Evolutionary conservation across 2,329 filamentous ascomycete genomes (phyloP).

Genomic region (Curvularia hawaiiensis): DNA sequence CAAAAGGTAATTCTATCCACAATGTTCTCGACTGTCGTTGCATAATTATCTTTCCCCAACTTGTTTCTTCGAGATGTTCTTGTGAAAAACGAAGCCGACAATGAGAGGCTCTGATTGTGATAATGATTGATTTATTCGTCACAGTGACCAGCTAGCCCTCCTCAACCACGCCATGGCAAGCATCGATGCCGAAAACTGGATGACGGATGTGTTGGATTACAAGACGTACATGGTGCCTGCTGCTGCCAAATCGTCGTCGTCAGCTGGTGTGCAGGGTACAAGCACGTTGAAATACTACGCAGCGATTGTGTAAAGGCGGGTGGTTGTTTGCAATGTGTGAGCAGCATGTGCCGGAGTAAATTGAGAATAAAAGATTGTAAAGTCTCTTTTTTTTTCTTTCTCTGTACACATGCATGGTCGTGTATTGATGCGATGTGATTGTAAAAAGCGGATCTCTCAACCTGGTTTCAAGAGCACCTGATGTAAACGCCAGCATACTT

Average conservation of each 20-base stretch:
- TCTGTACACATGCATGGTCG: neutral
- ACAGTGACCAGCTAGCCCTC: conserved; percentile 25
- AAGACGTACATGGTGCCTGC: conserved; percentile 19
- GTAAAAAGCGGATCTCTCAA: no score
- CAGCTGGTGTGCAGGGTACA: neutral
- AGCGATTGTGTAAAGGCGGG: neutral
- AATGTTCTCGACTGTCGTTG: neutral
- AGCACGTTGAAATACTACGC: conserved; percentile 2
- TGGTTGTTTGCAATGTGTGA: no score
- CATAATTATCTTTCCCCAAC: no score
- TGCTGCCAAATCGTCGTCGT: neutral
- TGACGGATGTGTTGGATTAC: conserved; percentile 25
- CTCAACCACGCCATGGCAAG: conserved; percentile 24
- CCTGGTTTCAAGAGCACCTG: no score
- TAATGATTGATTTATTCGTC: conserved; percentile 17
- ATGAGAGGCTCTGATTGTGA: neutral
- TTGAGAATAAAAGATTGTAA: neutral
- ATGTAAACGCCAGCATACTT: no score
- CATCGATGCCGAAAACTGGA: conserved; percentile 25
- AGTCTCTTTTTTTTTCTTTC: neutral
- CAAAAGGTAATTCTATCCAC: conserved; percentile 14
- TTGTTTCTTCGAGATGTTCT: neutral
- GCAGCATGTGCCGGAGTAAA: neutral
- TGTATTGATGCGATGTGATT: no score
- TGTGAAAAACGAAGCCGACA: neutral